Evolutionary conservation across 202 grass and related monocot genomes (phyloP), one percentile per base, ranked within the genome.

Genomic region (Schoenoplectus tabernaemontani): DNA sequence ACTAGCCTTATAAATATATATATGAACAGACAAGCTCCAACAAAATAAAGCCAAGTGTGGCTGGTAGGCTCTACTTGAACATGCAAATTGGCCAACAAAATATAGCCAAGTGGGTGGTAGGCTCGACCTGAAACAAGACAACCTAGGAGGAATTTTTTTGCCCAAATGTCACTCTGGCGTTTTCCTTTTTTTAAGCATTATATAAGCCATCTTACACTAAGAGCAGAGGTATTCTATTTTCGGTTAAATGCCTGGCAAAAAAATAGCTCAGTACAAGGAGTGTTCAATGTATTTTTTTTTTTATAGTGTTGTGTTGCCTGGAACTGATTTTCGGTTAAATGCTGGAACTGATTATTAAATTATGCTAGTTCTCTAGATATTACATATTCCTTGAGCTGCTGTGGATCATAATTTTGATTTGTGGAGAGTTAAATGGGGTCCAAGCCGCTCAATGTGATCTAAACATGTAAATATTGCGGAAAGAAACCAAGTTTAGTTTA

Each of bases 111-210:
- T 61, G 75, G 54, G 16, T 57, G 19, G 20, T 79, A 79, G 78
- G 59, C 78, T 24, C 76, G n/a, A 78, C 9, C 51, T 34, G 9
- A 32, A 79, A 65, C 12, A 61, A 19, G n/a, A n/a, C n/a, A 61
- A 51, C 78, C 78, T 65, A 80, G 26, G 59, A 47, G 78, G 59
- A 61, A 59, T 39, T 34, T 79, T 64, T 64, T 80, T 23, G n/a
- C 28, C 37, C 13, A 43, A 80, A 47, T 34, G 4, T 20, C 65
- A 50, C 19, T 19, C 32, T 62, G 33, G 41, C 39, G 15, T n/a
- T n/a, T n/a, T n/a, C n/a, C n/a, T n/a, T 64, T 50, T 64, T 3
- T 20, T 64, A 22, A 51, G 41, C 58, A 80, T 43, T 78, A 51
- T 46, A 32, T 0, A 74, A 74, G n/a, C 13, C 28, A 53, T 32